Conservation (phyloP, 257 asterid genomes). For the Ocimum tenuiflorum region DNA sequence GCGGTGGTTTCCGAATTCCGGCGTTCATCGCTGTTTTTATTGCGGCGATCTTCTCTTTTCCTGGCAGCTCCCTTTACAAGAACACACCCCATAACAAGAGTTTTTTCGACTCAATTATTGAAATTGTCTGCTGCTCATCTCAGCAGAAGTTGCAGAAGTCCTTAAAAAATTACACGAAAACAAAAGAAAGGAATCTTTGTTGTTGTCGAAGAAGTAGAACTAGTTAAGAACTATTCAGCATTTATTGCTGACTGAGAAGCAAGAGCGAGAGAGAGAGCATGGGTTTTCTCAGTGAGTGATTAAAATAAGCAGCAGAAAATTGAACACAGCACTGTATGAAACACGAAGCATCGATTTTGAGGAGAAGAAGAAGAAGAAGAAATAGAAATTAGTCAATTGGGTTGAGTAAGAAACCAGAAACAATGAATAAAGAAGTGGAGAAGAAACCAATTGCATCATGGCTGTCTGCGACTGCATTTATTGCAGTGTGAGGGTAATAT, state of each 20-base stretch:
- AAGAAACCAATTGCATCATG: too few species aligned
- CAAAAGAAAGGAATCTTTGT: background rate
- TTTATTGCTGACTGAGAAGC: constrained; percentile 14
- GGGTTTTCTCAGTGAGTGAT: too few species aligned
- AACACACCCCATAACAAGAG: constrained; percentile 54
- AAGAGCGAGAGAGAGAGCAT: background rate
- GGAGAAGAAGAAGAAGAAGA: too few species aligned
- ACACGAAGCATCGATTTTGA: too few species aligned
- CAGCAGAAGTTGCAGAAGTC: background rate
- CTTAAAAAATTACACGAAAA: background rate
- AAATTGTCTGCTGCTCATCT: constrained; percentile 17
- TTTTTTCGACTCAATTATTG: background rate
- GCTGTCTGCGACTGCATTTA: too few species aligned
- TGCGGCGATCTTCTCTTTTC: constrained; percentile 29
- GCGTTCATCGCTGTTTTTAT: background rate
- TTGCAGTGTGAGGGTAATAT: too few species aligned
- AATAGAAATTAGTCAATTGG: too few species aligned
- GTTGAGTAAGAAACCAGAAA: too few species aligned
- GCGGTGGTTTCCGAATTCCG: constrained; percentile 16
- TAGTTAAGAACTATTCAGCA: constrained; percentile 15
- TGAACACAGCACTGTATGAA: too few species aligned
- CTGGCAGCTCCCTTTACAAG: constrained; percentile 34
- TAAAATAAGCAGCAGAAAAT: too few species aligned
- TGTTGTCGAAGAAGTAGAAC: background rate
- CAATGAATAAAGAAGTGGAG: too few species aligned